Percentiles rank a stretch among this genome's conserved stretches.
These are phyloP conservation scores for Hibiscus tridactylites DNA, from an alignment of 345 rosid species.

Conservation along the genomic window DNA sequence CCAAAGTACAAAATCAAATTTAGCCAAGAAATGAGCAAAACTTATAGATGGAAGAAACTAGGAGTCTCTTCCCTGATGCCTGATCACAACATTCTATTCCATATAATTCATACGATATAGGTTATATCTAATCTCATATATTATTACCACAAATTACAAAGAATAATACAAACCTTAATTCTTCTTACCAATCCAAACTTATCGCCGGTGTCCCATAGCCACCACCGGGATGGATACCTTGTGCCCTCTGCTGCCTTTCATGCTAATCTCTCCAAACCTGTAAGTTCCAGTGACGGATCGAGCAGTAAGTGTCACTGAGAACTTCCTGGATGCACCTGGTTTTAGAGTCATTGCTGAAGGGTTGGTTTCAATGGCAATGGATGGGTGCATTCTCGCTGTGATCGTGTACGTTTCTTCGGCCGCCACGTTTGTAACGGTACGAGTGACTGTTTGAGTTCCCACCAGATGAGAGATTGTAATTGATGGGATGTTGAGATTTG, in stretches of 20 bases:
- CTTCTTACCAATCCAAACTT: constrained; percentile 12
- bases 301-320: constrained; percentile 58
- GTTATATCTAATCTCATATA: constrained; percentile 24
- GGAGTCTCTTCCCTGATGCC: constrained; percentile 25
- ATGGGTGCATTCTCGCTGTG: constrained; percentile 69
- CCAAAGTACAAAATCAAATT: too few species aligned
- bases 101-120: constrained; percentile 13
- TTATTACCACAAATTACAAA: constrained; percentile 51
- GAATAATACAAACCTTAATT: constrained; percentile 36
- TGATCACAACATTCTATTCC: constrained; percentile 12
- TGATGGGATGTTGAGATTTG: constrained; percentile 87
- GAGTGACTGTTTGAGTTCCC: constrained; percentile 50
- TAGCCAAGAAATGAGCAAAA: constrained; percentile 26
- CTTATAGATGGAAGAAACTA: constrained; percentile 30
- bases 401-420: constrained; percentile 82
- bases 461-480: constrained; percentile 76
- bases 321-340: constrained; percentile 54
- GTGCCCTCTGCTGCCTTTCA: constrained; percentile 97
- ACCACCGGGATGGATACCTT: constrained; percentile 79
- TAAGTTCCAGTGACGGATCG: constrained; percentile 60
- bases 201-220: constrained; percentile 67
- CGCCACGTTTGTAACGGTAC: constrained; percentile 79
- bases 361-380: constrained; percentile 62
- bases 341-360: constrained; percentile 87
- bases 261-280: constrained; percentile 67